Evolutionary conservation across 2,329 filamentous ascomycete genomes (phyloP), one percentile per base, ranked within the genome.

Genomic region (Alternaria infectoria): DNA sequence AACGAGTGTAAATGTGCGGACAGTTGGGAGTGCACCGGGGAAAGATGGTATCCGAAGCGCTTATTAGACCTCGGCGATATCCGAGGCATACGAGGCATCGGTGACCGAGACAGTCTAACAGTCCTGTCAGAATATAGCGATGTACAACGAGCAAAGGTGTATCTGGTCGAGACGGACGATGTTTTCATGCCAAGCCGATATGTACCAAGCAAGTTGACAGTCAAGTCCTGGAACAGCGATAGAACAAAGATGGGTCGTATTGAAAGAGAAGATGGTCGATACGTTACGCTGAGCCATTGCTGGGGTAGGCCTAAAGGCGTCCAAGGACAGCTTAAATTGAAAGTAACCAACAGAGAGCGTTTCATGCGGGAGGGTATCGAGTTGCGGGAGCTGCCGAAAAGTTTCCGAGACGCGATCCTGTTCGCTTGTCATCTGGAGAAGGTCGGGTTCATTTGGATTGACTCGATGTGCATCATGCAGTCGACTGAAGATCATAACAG

Each of bases 361-460:
- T 57, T 65, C 8, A 55, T 46, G 17, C 36, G 49, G 1, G 52
- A 62, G 3, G 57, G 58, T 9, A 61, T 70, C 19, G 43, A 26
- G 32, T 15, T 70, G 11, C 19, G 40, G 0, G 56, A 61, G 12
- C 28, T 70, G 8, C 60, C 68, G 1, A 64, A 59, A 21, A 70
- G 60, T 1, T 70, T 70, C 11, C 61, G 58, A 13, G 64, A 70
- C 9, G 62, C 68, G 0, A 32, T 60, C 12, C 5, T 61, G 0
- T 66, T 70, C 12, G 67, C 67, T 3, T 44, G 45, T 5, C 57
- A 23, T 13, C 45, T 69, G 6, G 54, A 63, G 4, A 54, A 43
- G 1, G 66, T 69, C 0, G 50, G 61, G 5, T 71, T 56, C n/a
- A 59, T 69, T 3, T 71, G 65, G 69, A 69, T 69, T 13, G 64